Percentiles rank a stretch among this genome's conserved stretches.
Evolutionary conservation across 805 yeast species (phyloP).

Genomic region (Starmerella sirachaensis): DNA sequence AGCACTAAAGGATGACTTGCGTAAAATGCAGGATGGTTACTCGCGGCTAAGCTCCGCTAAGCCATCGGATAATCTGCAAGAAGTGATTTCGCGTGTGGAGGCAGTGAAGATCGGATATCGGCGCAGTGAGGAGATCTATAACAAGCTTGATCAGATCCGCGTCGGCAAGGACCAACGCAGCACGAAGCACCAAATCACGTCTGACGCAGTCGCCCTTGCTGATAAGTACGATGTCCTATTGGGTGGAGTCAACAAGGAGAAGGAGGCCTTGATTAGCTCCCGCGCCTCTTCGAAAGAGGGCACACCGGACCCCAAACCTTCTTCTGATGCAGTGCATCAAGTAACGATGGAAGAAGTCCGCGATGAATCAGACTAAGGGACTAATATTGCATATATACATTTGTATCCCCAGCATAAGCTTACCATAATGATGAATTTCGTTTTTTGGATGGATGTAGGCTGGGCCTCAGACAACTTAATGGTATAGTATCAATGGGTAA

Average conservation of each 20-base stretch:
- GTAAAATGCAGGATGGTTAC: constrained; percentile 8
- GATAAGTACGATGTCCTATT: constrained; percentile 15
- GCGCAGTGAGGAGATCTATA: constrained; percentile 16
- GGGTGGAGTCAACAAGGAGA: constrained; percentile 1
- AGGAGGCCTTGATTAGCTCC: neutral
- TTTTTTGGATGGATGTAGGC: too few species aligned
- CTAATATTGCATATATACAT: too few species aligned
- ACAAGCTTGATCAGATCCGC: constrained; percentile 14
- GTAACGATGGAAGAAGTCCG: neutral
- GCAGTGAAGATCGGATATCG: constrained; percentile 9
- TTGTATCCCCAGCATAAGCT: too few species aligned
- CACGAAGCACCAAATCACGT: constrained; percentile 16
- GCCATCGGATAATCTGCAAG: constrained; percentile 3
- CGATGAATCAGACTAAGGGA: neutral
- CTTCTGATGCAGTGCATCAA: neutral
- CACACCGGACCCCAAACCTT: too few species aligned
- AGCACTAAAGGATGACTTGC: constrained; percentile 8
- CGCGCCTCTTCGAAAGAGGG: neutral
- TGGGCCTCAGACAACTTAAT: too few species aligned
- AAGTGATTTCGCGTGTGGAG: constrained; percentile 7
- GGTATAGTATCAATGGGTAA: too few species aligned
- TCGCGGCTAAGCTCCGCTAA: neutral
- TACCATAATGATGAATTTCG: too few species aligned
- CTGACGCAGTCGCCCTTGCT: constrained; percentile 16
- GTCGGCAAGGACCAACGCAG: constrained; percentile 13